Conservation (phyloP, 1,284 basidiomycete species). For the Rhodotorula sp. region DNA sequence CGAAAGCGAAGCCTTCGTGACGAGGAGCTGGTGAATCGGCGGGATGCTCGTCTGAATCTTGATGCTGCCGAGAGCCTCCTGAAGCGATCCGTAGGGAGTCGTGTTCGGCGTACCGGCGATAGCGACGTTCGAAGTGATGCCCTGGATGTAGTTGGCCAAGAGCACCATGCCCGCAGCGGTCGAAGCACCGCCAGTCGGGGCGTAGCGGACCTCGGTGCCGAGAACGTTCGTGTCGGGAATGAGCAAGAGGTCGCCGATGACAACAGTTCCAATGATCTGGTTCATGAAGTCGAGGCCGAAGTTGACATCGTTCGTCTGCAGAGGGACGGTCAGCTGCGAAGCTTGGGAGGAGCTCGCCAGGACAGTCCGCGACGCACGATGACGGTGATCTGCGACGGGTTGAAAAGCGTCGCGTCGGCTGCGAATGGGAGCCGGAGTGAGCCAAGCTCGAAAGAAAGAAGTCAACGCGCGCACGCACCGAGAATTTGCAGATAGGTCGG, state of each 20-base stretch:
- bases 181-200: constrained; percentile 62
- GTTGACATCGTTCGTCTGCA: constrained; percentile 25
- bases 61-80: constrained; percentile 65
- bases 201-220: constrained; percentile 53
- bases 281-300: constrained; percentile 29
- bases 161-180: constrained; percentile 59
- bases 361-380: constrained; percentile 5
- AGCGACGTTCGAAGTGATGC: constrained; percentile 54
- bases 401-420: constrained; percentile 32
- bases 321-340: not conserved
- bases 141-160: constrained; percentile 71
- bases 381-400: constrained; percentile 31
- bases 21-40: constrained; percentile 64
- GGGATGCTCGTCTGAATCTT: constrained; percentile 65
- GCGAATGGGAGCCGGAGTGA: not conserved
- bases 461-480: not conserved
- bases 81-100: constrained; percentile 65
- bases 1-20: constrained; percentile 50
- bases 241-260: constrained; percentile 51
- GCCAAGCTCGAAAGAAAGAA: not conserved
- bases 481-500: constrained; percentile 22
- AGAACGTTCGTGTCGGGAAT: constrained; percentile 43
- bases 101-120: constrained; percentile 64
- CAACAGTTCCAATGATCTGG: constrained; percentile 25
- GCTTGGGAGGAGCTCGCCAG: not conserved